These are phyloP conservation scores for Blastobotrys peoriensis DNA, from an alignment of 805 yeast species.

Conservation along the genomic window DNA sequence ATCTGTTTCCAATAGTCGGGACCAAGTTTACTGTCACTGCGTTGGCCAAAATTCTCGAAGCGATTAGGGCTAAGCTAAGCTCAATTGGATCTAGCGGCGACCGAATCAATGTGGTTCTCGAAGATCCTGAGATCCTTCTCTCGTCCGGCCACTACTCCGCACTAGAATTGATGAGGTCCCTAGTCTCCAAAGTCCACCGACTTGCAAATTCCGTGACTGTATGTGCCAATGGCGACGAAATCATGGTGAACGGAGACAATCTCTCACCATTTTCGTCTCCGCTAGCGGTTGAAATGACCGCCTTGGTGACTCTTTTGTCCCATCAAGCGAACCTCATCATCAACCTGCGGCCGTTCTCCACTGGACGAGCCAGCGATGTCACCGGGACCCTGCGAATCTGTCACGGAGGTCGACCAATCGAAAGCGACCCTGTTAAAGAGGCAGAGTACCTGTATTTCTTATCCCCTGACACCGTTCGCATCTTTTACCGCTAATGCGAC, in stretches of 20 bases:
- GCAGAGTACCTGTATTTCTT: conserved; percentile 58
- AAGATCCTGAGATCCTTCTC: conserved; percentile 43
- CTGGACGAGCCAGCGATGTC: conserved; percentile 78
- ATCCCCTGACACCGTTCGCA: conserved; percentile 45
- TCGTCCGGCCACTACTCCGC: conserved; percentile 37
- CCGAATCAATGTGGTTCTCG: conserved; percentile 33
- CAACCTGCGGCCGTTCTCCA: conserved; percentile 54
- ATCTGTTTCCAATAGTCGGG: conserved; percentile 6
- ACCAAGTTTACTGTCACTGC: conserved; percentile 9
- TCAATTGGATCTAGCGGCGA: not conserved
- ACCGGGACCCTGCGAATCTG: conserved; percentile 65
- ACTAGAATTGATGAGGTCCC: conserved; percentile 30
- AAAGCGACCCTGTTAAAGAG: conserved; percentile 37
- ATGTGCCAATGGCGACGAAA: conserved; percentile 36
- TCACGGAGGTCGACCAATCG: conserved; percentile 42
- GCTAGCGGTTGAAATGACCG: not conserved
- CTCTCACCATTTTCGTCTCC: not conserved
- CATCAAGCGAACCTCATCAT: conserved; percentile 17
- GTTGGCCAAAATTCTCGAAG: conserved; percentile 4
- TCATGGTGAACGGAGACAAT: conserved; percentile 27
- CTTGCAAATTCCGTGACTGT: conserved; percentile 34
- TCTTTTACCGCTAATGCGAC: conserved; percentile 34
- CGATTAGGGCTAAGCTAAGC: conserved; percentile 1
- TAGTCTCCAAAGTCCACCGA: conserved; percentile 33
- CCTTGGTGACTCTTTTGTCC: not conserved